Conservation (phyloP, 305 asterid species). For the Fraxinus albicans region DNA sequence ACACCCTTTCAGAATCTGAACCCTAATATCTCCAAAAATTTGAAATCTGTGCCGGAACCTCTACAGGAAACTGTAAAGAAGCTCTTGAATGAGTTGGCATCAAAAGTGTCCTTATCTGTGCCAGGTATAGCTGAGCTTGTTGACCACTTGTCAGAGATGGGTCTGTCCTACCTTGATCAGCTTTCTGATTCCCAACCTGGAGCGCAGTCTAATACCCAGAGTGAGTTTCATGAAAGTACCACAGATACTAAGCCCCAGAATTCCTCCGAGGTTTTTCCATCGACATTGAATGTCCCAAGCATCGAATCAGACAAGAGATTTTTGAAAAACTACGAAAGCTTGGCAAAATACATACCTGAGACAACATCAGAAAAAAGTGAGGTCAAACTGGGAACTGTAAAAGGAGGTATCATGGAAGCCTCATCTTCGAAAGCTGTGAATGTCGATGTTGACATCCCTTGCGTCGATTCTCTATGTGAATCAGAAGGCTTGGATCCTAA, state of each 20-base stretch:
- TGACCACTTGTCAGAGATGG: constrained; percentile 44
- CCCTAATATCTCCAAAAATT: constrained; percentile 37
- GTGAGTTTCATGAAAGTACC: constrained; percentile 37
- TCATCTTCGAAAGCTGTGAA: constrained; percentile 26
- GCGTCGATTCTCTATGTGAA: not conserved
- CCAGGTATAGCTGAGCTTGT: constrained; percentile 44
- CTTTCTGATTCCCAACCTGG: constrained; percentile 35
- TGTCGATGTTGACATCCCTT: constrained; percentile 1
- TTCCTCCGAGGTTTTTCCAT: constrained; percentile 19
- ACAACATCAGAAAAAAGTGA: constrained; percentile 15
- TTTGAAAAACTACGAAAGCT: constrained; percentile 9
- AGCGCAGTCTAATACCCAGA: constrained; percentile 18
- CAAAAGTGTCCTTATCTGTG: constrained; percentile 42
- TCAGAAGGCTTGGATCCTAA: constrained; percentile 11
- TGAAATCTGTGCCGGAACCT: constrained; percentile 56
- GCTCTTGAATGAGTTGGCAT: constrained; percentile 42
- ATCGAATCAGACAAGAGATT: not conserved
- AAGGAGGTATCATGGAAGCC: constrained; percentile 14
- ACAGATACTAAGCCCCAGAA: constrained; percentile 18
- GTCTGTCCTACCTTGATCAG: constrained; percentile 45
- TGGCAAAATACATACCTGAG: constrained; percentile 13
- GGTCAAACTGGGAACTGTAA: constrained; percentile 19
- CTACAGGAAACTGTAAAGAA: constrained; percentile 39
- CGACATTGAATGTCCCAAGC: constrained; percentile 10
- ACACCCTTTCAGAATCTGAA: constrained; percentile 32